Conservation (phyloP, 176 grass and related monocot genomes). For the Calamus simplicifolius region DNA sequence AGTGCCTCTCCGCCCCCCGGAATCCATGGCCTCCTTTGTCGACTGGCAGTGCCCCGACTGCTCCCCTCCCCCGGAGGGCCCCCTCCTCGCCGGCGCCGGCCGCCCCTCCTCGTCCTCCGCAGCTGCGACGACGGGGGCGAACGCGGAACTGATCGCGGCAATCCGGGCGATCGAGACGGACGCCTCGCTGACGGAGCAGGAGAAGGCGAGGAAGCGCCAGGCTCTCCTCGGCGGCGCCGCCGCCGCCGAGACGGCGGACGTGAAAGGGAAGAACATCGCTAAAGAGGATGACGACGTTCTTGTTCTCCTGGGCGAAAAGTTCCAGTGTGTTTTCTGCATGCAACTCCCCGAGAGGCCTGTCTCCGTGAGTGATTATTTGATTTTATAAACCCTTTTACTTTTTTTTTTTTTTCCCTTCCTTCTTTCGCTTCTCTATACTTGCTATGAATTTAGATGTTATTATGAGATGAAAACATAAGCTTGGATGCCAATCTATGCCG, state of each 20-base stretch:
- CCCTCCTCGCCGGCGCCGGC: not conserved
- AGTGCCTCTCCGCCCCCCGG: slow-evolving; percentile 61
- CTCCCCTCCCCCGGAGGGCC: slow-evolving; percentile 1
- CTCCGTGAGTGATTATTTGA: not conserved
- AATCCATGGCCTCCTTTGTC: slow-evolving; percentile 39
- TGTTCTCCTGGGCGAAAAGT: slow-evolving; percentile 8
- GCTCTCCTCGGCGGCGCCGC: slow-evolving; percentile 39
- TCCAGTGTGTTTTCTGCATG: slow-evolving; percentile 17
- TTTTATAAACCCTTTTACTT: no score
- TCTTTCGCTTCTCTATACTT: no score
- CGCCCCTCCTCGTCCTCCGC: not conserved
- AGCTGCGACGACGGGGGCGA: not conserved
- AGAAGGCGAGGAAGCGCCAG: slow-evolving; percentile 74
- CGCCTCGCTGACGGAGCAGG: slow-evolving; percentile 38
- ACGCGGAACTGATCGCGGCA: slow-evolving; percentile 36
- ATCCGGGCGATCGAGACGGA: slow-evolving; percentile 72
- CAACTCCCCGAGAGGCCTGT: slow-evolving; percentile 15
- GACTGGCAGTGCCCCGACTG: slow-evolving; percentile 81
- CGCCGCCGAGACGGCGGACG: not conserved
- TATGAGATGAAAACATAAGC: no score
- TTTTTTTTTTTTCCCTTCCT: no score
- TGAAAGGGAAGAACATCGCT: not conserved
- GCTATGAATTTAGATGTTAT: no score
- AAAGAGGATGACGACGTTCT: not conserved
- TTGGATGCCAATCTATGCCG: no score